Evolutionary conservation across 1,139 yeast genomes (phyloP).

Genomic region (Ogataea hybrid): DNA sequence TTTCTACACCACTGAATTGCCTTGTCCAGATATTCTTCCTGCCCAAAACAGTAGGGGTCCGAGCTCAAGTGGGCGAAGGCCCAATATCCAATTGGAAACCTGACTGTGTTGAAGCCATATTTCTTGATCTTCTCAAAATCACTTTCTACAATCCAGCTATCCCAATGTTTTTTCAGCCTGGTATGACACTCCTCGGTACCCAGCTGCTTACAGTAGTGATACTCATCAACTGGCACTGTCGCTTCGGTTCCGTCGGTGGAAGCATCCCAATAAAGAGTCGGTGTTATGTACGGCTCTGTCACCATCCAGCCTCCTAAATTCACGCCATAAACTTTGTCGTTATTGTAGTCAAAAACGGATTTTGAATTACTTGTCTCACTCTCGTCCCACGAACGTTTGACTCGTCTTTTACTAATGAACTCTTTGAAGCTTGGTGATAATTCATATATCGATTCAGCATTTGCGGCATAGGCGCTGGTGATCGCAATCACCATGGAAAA

Average conservation of each 20-base stretch:
- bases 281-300: slow-evolving; percentile 83
- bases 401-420: slow-evolving; percentile 3
- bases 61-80: slow-evolving; percentile 62
- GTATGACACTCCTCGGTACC: slow-evolving; percentile 58
- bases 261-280: slow-evolving; percentile 55
- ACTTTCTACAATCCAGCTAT: slow-evolving; percentile 67
- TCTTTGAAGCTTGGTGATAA: slow-evolving; percentile 12
- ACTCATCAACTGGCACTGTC: slow-evolving; percentile 81
- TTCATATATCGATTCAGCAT: slow-evolving; percentile 2
- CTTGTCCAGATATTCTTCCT: slow-evolving; percentile 63
- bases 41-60: slow-evolving; percentile 93
- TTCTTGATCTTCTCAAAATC: slow-evolving; percentile 64
- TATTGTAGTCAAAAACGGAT: slow-evolving; percentile 41
- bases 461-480: background rate
- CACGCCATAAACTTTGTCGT: slow-evolving; percentile 66
- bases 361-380: background rate
- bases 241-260: slow-evolving; percentile 36
- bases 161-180: slow-evolving; percentile 71
- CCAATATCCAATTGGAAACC: slow-evolving; percentile 97
- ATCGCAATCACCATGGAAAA: background rate
- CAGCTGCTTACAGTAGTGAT: slow-evolving; percentile 58
- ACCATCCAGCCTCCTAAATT: slow-evolving; percentile 94
- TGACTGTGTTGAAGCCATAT: slow-evolving; percentile 78
- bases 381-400: slow-evolving; percentile 3
- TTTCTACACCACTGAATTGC: slow-evolving; percentile 76